phyloP scores from a whole-genome alignment of 2,329 filamentous ascomycete species.

The Pseudophaeomoniella oleicola region DNA sequence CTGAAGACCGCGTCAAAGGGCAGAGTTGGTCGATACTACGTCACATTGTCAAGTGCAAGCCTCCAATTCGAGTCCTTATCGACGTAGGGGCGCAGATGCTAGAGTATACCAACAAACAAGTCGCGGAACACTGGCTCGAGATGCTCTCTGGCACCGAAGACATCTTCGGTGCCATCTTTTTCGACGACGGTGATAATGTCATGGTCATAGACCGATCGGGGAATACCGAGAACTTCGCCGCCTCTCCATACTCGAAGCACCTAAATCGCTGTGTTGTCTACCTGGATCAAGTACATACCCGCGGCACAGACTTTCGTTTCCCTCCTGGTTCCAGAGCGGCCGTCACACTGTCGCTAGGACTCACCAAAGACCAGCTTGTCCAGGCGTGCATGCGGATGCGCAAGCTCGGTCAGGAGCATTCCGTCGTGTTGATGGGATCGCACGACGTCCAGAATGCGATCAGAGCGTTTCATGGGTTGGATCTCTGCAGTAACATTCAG shows the following conservation, averaged over 20 bases:
- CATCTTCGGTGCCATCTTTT: slow-evolving; percentile 44
- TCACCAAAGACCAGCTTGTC: slow-evolving; percentile 55
- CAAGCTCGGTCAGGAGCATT: slow-evolving; percentile 53
- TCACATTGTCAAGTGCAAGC: slow-evolving; percentile 23
- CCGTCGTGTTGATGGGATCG: slow-evolving; percentile 45
- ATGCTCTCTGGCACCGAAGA: too few relatives aligned
- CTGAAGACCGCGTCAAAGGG: slow-evolving; percentile 10
- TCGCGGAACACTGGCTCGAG: too few relatives aligned
- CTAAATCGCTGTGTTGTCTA: slow-evolving; percentile 50
- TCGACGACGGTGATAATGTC: slow-evolving; percentile 22
- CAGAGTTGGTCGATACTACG: slow-evolving; percentile 25
- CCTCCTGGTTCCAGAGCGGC: slow-evolving; percentile 45
- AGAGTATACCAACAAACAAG: slow-evolving; percentile 42
- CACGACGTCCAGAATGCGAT: slow-evolving; percentile 46
- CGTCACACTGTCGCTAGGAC: slow-evolving; percentile 48
- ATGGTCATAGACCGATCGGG: slow-evolving; percentile 14
- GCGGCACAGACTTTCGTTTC: slow-evolving; percentile 54
- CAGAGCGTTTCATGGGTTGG: slow-evolving; percentile 10
- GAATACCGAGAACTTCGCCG: slow-evolving; percentile 26
- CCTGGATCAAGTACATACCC: slow-evolving; percentile 55
- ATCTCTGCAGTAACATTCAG: slow-evolving; percentile 16
- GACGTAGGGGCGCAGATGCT: slow-evolving; percentile 60
- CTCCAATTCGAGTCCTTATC: slow-evolving; percentile 43
- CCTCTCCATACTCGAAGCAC: slow-evolving; percentile 43
- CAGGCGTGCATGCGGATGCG: slow-evolving; percentile 66